Evolutionary conservation across 2,329 filamentous ascomycete species (phyloP).

Genomic region (Hymenoscyphus repandus): DNA sequence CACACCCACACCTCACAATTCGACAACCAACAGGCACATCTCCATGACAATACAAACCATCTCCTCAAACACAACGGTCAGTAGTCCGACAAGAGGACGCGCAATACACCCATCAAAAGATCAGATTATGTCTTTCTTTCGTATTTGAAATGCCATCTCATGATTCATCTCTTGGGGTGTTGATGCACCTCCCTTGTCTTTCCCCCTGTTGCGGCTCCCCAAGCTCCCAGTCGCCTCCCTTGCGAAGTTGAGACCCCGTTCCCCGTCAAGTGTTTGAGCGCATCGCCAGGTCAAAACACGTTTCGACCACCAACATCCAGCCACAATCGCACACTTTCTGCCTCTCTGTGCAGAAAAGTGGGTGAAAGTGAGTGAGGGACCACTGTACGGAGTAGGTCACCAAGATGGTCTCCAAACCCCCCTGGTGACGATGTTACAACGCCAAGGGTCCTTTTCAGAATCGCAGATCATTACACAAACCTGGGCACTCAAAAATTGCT

Average conservation of each 20-base stretch:
- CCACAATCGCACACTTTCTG: no score
- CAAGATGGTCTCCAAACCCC: background rate
- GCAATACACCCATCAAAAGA: background rate
- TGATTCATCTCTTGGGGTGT: background rate
- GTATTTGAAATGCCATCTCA: background rate
- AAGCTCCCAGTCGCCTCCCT: background rate
- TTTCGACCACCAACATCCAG: conserved; percentile 5
- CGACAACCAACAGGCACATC: no score
- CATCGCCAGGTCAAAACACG: conserved; percentile 7
- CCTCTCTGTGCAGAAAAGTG: no score
- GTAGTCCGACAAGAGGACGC: background rate
- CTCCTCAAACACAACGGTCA: background rate
- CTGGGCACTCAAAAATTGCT: no score
- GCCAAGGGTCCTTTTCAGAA: conserved; percentile 2
- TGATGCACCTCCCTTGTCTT: background rate
- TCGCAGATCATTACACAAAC: conserved; percentile 7
- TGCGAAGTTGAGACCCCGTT: background rate
- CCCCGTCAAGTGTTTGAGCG: conserved; percentile 6
- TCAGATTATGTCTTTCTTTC: background rate
- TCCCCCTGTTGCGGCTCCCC: background rate
- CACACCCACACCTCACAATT: no score
- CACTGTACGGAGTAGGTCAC: no score
- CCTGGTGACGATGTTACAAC: background rate
- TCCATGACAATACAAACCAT: no score
- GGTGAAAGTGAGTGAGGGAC: no score